A percentile compares a stretch with the other conserved stretches of the same genome.
Evolutionary conservation across 2,329 filamentous ascomycete species (phyloP).

Genomic region (Aspergillus fischeri): DNA sequence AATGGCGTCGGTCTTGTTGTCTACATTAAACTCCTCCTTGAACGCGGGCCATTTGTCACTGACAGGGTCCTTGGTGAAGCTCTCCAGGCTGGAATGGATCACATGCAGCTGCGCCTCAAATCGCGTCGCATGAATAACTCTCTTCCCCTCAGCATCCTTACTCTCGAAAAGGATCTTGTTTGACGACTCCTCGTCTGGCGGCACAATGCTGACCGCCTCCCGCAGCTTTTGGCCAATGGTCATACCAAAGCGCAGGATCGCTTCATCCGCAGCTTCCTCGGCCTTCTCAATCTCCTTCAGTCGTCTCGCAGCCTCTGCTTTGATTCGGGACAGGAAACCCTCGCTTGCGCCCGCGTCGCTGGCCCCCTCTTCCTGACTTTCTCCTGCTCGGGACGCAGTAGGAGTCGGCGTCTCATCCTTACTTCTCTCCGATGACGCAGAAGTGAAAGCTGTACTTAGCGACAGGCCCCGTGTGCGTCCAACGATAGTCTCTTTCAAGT

Average conservation of each 20-base stretch:
- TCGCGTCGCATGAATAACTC: slow-evolving; percentile 89
- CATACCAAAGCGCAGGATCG: slow-evolving; percentile 82
- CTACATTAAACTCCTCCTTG: slow-evolving; percentile 70
- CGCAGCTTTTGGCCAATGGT: slow-evolving; percentile 86
- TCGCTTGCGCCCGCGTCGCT: slow-evolving; percentile 41
- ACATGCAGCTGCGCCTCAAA: slow-evolving; percentile 96
- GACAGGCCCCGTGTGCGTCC: slow-evolving; percentile 71
- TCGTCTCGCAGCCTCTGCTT: slow-evolving; percentile 71
- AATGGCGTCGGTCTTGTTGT: slow-evolving; percentile 80
- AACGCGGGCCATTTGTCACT: slow-evolving; percentile 72
- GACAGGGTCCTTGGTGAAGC: slow-evolving; percentile 76
- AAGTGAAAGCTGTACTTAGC: slow-evolving; percentile 44
- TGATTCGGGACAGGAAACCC: slow-evolving; percentile 70
- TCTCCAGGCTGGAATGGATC: slow-evolving; percentile 79
- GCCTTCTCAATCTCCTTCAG: slow-evolving; percentile 86
- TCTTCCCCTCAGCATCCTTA: slow-evolving; percentile 81
- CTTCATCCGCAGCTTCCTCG: slow-evolving; percentile 94
- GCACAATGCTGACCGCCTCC: slow-evolving; percentile 84
- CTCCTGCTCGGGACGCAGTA: slow-evolving; percentile 19
- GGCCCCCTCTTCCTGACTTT: slow-evolving; percentile 21
- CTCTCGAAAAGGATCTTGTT: slow-evolving; percentile 81
- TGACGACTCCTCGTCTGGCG: slow-evolving; percentile 55
- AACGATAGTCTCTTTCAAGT: slow-evolving; percentile 63
- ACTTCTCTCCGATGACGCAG: slow-evolving; percentile 17
- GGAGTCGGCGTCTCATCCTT: slow-evolving; percentile 28